Evolutionary conservation across 2,329 filamentous ascomycete species (phyloP).

Genomic region (Xylariaceae sp.): DNA sequence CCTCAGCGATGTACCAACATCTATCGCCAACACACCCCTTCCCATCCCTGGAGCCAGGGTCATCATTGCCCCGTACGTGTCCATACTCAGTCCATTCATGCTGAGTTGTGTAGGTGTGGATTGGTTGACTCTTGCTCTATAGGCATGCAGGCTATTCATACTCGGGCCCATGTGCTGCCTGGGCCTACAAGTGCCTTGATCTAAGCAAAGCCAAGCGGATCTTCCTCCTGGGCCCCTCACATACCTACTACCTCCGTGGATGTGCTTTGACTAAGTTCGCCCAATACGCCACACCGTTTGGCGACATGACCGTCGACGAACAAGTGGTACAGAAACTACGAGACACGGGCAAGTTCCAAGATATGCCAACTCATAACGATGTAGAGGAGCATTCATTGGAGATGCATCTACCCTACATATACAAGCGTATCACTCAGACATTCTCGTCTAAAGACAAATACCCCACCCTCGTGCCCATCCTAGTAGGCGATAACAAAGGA

Average conservation of each 20-base stretch:
- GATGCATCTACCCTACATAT: conserved; percentile 95
- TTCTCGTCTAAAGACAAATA: conserved; percentile 60
- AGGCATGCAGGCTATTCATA: conserved; percentile 95
- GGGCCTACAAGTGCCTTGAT: conserved; percentile 90
- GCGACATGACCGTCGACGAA: conserved; percentile 69
- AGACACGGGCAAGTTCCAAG: conserved; percentile 60
- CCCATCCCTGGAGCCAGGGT: conserved; percentile 78
- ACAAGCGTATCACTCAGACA: conserved; percentile 69
- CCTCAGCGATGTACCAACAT: conserved; percentile 72
- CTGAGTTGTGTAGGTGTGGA: conserved; percentile 5
- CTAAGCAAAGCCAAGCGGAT: conserved; percentile 82
- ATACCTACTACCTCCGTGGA: conserved; percentile 79
- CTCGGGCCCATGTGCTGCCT: conserved; percentile 90
- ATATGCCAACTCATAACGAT: conserved; percentile 72
- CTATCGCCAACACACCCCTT: conserved; percentile 63
- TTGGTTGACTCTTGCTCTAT: conserved; percentile 21
- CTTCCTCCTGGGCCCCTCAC: conserved; percentile 91
- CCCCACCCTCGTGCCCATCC: conserved; percentile 81
- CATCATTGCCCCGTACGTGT: conserved; percentile 84
- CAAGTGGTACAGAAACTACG: conserved; percentile 57
- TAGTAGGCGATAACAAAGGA: conserved; percentile 77
- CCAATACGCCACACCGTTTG: conserved; percentile 76
- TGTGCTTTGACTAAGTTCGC: conserved; percentile 77
- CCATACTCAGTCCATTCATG: conserved; percentile 17
- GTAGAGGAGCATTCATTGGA: conserved; percentile 90